Conservation (phyloP, 768 basidiomycete species). For the Tephrocybe sp. region DNA sequence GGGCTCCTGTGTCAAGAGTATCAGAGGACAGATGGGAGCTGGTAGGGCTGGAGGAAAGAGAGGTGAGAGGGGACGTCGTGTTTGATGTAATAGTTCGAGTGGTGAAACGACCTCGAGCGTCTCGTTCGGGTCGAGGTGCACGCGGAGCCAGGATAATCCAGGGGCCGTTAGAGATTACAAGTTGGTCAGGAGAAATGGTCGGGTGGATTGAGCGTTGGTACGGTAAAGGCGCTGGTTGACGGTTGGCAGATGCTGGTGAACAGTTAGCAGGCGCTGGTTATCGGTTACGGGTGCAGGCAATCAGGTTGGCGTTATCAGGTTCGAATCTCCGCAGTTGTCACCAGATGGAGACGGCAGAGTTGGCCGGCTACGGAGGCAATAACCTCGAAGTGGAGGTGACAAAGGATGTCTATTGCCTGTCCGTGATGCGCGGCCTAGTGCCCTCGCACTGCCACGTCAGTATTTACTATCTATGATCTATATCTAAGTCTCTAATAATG, state of each 20-base stretch:
- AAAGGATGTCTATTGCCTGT: too few relatives aligned
- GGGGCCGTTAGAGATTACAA: background rate
- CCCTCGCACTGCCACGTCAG: too few relatives aligned
- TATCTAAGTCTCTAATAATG: too few relatives aligned
- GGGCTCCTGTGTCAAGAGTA: background rate
- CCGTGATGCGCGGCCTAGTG: too few relatives aligned
- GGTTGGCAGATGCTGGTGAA: background rate
- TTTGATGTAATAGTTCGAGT: background rate
- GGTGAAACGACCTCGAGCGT: background rate
- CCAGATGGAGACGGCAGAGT: conserved; percentile 2
- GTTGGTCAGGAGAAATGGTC: background rate
- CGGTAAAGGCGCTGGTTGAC: too few relatives aligned
- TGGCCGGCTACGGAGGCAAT: too few relatives aligned
- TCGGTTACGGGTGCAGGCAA: background rate
- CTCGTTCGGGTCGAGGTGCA: background rate
- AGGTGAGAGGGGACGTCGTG: too few relatives aligned
- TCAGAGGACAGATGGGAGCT: background rate
- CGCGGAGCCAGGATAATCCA: conserved; percentile 1
- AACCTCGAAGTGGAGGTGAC: too few relatives aligned
- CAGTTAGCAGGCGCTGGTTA: background rate
- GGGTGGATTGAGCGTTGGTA: background rate
- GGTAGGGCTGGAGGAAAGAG: background rate
- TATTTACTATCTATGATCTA: too few relatives aligned
- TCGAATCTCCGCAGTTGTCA: conserved; percentile 6
- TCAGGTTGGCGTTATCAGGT: background rate